Evolutionary conservation across 495 filamentous ascomycete species (phyloP), one percentile per base, ranked within the genome.

Genomic region (Clavariopsis aquatica): DNA sequence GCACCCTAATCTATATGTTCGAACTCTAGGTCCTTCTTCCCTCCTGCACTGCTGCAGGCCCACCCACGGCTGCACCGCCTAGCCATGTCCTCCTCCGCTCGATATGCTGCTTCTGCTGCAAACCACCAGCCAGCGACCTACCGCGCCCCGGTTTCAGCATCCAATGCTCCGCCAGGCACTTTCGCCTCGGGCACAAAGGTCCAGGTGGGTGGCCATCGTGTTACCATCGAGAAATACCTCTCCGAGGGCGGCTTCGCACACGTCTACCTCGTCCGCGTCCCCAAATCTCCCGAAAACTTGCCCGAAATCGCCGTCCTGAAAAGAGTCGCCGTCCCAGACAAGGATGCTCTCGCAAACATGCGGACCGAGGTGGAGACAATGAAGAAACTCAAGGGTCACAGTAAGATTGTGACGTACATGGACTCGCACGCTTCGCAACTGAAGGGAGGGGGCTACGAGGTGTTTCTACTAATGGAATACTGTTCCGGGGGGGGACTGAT

Each of bases 361-460:
- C 88, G 95, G 72, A 98, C 89, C 61, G 94, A 98, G 81, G 94
- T 98, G 57, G 94, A 98, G 78, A 98, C 94, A 20, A 98, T 98
- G 94, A 98, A 98, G 85, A 91, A 93, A 72, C 80, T 98, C 63
- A 96, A 95, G 81, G 95, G 95, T 34, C 94, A 97, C 80, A 86
- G 85, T 55, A 89, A 94, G 66, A 97, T 98, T 72, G 94, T 98
- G 70, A 96, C 88, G 52, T 98, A 98, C 76, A 91, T 98, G 75
- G 94, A 98, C 80, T 96, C 92, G 56, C 94, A 98, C 78, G 94
- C 94, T 26, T 96, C 91, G 1, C 92, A 96, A 76, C 80, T 97
- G 62, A 87, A 89, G 65, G 92, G 89, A 36, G 92, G 92, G 45
- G 94, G 94, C 34, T 98, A 96, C 74, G 94, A 98, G 77, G 94